Conservation (phyloP, 306 rosid species). For the Geum urbanum region DNA sequence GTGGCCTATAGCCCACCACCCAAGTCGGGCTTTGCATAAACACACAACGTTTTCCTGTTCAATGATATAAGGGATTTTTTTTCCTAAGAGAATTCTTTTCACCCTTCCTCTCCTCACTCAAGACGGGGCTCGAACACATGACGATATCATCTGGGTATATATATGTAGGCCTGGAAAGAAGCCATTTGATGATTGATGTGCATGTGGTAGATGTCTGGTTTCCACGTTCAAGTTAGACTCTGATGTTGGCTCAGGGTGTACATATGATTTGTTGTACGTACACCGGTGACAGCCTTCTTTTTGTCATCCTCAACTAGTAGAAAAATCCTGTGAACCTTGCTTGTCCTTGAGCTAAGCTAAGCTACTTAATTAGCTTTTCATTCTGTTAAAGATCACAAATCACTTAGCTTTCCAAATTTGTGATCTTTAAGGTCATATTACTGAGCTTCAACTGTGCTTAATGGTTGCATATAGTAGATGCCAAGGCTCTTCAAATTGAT, state of each 20-base stretch:
- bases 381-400: too few species aligned
- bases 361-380: neutral
- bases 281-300: neutral
- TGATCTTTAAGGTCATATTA: conserved; percentile 1
- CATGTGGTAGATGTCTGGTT: neutral
- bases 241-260: neutral
- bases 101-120: too few species aligned
- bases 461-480: neutral
- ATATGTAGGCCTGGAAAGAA: conserved; percentile 1
- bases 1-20: too few species aligned
- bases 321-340: conserved; percentile 1
- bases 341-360: conserved; percentile 6
- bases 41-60: too few species aligned
- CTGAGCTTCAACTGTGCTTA: neutral
- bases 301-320: conserved; percentile 7
- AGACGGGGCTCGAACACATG: too few species aligned
- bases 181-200: neutral
- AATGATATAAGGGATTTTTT: too few species aligned
- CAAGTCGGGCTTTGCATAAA: too few species aligned
- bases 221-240: neutral
- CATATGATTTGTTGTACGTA: neutral
- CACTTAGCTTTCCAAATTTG: neutral
- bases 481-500: neutral
- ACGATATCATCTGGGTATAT: neutral
- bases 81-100: too few species aligned